phyloP scores from a whole-genome alignment of 805 yeast genomes.

The Torulaspora gathmanii region DNA sequence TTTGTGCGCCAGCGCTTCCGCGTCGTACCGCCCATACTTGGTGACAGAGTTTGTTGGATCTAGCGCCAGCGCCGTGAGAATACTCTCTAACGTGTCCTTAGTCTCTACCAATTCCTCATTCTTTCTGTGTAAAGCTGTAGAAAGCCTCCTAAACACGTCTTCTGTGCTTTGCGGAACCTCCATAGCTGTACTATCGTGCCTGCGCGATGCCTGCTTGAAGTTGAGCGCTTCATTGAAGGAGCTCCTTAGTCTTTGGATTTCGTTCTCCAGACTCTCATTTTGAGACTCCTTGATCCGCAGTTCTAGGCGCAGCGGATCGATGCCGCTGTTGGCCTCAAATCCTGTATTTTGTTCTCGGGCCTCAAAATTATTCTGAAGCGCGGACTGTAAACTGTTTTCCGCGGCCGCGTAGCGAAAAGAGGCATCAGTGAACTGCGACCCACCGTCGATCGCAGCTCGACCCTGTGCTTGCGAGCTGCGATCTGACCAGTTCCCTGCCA shows the following conservation, averaged over 20 bases:
- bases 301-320: slow-evolving; percentile 45
- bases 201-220: slow-evolving; percentile 36
- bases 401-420: slow-evolving; percentile 8
- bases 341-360: background rate
- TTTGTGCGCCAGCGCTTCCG: slow-evolving; percentile 69
- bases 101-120: slow-evolving; percentile 55
- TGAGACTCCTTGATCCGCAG: slow-evolving; percentile 52
- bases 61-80: slow-evolving; percentile 51
- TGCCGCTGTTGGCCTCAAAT: background rate
- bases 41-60: slow-evolving; percentile 47
- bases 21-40: slow-evolving; percentile 61
- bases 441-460: background rate
- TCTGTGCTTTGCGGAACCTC: slow-evolving; percentile 43
- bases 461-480: background rate
- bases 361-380: slow-evolving; percentile 9
- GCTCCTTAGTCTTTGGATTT: slow-evolving; percentile 38
- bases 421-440: background rate
- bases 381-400: slow-evolving; percentile 2
- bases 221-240: slow-evolving; percentile 36
- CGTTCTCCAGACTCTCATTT: slow-evolving; percentile 44
- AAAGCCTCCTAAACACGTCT: slow-evolving; percentile 46
- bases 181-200: slow-evolving; percentile 22
- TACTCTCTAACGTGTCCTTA: slow-evolving; percentile 56
- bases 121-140: slow-evolving; percentile 44
- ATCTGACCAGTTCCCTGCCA: slow-evolving; percentile 4